These are phyloP conservation scores for Eimeria acervulina DNA, from an alignment of 169 alveolate species.

Conservation along the genomic window DNA sequence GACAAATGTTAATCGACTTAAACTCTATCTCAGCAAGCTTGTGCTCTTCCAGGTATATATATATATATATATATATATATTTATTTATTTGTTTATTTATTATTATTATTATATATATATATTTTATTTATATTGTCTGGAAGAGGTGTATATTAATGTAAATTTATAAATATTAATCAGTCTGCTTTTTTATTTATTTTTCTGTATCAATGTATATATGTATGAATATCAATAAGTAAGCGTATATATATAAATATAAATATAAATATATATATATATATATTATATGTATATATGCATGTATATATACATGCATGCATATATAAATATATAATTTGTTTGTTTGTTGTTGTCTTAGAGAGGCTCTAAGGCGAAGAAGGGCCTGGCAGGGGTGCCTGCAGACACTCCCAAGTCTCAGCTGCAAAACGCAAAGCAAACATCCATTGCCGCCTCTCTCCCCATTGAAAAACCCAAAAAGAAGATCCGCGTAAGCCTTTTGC, in stretches of 20 bases:
- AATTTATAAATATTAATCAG: too few species aligned
- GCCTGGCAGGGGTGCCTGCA: constrained; percentile 86
- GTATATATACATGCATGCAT: background rate
- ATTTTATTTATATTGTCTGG: too few species aligned
- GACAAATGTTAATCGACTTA: constrained; percentile 97
- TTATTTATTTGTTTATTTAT: too few species aligned
- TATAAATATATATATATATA: too few species aligned
- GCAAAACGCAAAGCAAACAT: constrained; percentile 73
- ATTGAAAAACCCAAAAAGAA: constrained; percentile 33
- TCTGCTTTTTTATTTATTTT: too few species aligned
- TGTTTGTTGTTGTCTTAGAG: constrained; percentile 24
- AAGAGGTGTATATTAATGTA: too few species aligned
- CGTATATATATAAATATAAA: too few species aligned
- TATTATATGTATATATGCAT: constrained; percentile 76
- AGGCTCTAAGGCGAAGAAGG: constrained; percentile 97
- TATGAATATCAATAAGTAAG: too few species aligned
- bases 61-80: too few species aligned
- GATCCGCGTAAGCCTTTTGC: constrained; percentile 37
- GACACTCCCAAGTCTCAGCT: constrained; percentile 87
- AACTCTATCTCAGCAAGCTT: constrained; percentile 97
- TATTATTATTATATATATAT: constrained; percentile 97
- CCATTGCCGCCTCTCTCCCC: constrained; percentile 73
- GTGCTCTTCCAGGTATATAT: too few species aligned
- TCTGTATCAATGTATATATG: too few species aligned
- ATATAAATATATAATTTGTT: too few species aligned